phyloP scores from a whole-genome alignment of 2,329 filamentous ascomycete species.

The Fusarium dlaminii region DNA sequence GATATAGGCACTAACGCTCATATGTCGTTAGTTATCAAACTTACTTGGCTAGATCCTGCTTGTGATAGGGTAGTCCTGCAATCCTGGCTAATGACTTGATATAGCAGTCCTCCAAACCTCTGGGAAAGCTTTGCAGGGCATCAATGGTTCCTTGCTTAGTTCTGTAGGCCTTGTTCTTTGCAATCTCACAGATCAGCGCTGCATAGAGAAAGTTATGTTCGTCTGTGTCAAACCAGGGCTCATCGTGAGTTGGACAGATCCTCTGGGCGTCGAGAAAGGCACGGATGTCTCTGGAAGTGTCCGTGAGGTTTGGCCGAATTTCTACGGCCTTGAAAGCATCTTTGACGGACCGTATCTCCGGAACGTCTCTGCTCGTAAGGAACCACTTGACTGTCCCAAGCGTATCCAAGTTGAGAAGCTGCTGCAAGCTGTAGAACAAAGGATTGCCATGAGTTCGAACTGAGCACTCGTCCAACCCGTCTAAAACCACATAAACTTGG shows the following conservation, averaged over 20 bases:
- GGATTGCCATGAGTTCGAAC: not conserved
- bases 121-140: not conserved
- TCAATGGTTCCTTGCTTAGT: not conserved
- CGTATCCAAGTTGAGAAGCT: not conserved
- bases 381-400: not conserved
- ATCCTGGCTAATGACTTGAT: not conserved
- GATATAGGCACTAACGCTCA: accelerated
- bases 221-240: not conserved
- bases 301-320: not conserved
- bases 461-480: not conserved
- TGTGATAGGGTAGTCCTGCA: not conserved
- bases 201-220: not conserved
- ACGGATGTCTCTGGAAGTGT: not conserved
- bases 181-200: not conserved
- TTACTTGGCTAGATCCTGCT: not conserved
- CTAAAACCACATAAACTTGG: not conserved
- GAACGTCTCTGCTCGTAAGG: not conserved
- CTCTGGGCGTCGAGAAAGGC: not conserved
- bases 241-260: not conserved
- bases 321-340: not conserved
- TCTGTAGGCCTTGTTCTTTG: not conserved
- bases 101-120: not conserved
- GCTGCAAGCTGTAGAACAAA: not conserved
- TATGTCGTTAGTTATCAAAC: accelerated
- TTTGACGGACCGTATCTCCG: not conserved